Percentiles rank a stretch among this genome's conserved stretches.
Evolutionary conservation across 2,329 filamentous ascomycete genomes (phyloP).

Genomic region (Dactylellina sp.): DNA sequence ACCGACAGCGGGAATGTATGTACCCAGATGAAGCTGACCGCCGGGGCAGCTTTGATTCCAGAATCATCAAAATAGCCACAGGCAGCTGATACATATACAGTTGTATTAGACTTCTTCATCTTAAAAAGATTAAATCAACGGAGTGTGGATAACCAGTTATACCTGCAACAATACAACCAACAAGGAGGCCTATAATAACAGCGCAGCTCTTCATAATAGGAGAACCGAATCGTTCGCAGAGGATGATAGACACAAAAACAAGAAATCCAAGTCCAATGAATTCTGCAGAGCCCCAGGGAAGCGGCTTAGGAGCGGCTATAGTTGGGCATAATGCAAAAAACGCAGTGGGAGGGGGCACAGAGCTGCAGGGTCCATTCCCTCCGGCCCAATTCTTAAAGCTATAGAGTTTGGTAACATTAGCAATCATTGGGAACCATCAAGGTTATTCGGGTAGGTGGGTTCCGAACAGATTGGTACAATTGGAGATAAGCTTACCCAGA

Average conservation of each 20-base stretch:
- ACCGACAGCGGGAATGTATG: conserved; percentile 75
- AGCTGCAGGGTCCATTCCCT: conserved; percentile 71
- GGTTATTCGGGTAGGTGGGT: too few relatives aligned
- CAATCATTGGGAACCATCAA: too few relatives aligned
- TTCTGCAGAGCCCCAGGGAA: conserved; percentile 81
- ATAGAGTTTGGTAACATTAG: not conserved
- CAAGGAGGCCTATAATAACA: conserved; percentile 73
- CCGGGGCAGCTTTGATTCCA: conserved; percentile 71
- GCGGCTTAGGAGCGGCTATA: conserved; percentile 71
- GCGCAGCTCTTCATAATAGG: conserved; percentile 78
- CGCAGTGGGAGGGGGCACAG: conserved; percentile 67
- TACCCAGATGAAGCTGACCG: conserved; percentile 77
- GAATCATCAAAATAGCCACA: conserved; percentile 74
- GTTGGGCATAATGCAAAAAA: conserved; percentile 71
- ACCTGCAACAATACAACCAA: conserved; percentile 76
- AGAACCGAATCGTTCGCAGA: conserved; percentile 75
- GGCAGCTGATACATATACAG: conserved; percentile 62
- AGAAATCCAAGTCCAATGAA: conserved; percentile 75
- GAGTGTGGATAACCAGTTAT: not conserved
- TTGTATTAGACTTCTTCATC: not conserved
- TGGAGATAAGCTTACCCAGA: conserved; percentile 63
- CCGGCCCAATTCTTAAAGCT: conserved; percentile 77
- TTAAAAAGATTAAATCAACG: not conserved
- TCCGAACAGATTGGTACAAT: not conserved
- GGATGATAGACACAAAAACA: conserved; percentile 75